Percentiles rank a stretch among this genome's conserved stretches.
These are phyloP conservation scores for Cetradonia linearis DNA, from an alignment of 495 filamentous ascomycete genomes.

Conservation along the genomic window DNA sequence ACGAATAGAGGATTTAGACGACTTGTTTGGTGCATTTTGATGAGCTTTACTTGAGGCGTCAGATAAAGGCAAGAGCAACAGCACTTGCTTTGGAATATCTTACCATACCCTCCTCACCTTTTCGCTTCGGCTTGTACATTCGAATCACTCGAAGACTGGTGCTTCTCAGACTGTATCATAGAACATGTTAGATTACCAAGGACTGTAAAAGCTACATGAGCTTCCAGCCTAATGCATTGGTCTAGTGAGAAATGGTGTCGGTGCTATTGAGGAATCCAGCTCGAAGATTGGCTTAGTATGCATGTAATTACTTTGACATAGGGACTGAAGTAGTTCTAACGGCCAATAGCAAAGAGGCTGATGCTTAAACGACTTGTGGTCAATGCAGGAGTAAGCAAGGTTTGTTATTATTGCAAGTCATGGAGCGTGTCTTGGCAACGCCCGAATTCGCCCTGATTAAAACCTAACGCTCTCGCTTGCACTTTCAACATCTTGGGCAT, in stretches of 20 bases:
- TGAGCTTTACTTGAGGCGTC: neutral
- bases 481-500: neutral
- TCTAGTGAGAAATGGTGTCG: too few relatives aligned
- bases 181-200: neutral
- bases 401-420: neutral
- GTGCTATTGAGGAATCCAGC: neutral
- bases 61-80: neutral
- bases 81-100: neutral
- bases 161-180: constrained; percentile 13
- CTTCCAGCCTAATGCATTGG: neutral
- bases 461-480: constrained; percentile 4
- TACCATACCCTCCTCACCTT: constrained; percentile 2
- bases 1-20: constrained; percentile 85
- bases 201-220: neutral
- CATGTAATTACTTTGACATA: too few relatives aligned
- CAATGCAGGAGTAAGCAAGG: neutral
- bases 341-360: neutral
- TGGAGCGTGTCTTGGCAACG: neutral
- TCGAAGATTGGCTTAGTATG: neutral
- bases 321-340: too few relatives aligned
- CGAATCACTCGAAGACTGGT: constrained; percentile 2
- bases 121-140: constrained; percentile 15
- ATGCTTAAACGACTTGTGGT: neutral
- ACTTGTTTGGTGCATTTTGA: constrained; percentile 66
- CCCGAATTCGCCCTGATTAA: constrained; percentile 1